Evolutionary conservation across 176 grass and related monocot genomes (phyloP), one percentile per base, ranked within the genome.

Genomic region (Aechmea fasciata): DNA sequence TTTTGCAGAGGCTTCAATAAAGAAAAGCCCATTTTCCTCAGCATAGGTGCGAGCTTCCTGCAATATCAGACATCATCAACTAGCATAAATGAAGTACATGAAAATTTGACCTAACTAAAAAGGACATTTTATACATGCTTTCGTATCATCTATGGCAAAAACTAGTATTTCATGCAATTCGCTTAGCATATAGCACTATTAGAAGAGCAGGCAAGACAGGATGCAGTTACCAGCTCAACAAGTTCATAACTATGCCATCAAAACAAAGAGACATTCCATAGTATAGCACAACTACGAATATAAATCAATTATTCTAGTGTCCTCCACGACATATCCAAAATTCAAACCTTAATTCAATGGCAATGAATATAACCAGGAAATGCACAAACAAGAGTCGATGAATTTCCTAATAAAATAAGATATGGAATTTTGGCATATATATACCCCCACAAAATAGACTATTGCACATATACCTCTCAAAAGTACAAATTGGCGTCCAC

Each of bases 1-100:
- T 87, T 96, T 96, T 49, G 91, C 91, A 87, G 91, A 96, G 52
- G 91, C 87, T 81, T 96, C 91, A 84, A 96, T 87, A 76, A 96
- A 96, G 70, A 96, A 90, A 15, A 96, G 84, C 11, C 87, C 91
- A 80, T 96, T 96, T 63, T 96, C 91, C 73, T 96, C 79, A 2
- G 91, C 91, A 73, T 96, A 96, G 2, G 79, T 83, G 75, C 81
- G 77, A 19, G 84, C 91, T 83, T 96, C 91, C 91, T 96, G 70
- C 72, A 73, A 63, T 50, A 71, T 70, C 74, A 61, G 48, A 70
- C 55, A 61, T 18, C 20, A n/a, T 61, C 4, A 61, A 61, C 55
- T 19, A 61, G 20, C 55, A 61, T 19, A 61, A 61, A 17, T 61
- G 55, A 61, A 61, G 17, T n/a, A 7, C 20, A 59, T 57, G 3